Evolutionary conservation across 164 flowering plant genomes (phyloP).

Genomic region (Magnolia changhungtana): DNA sequence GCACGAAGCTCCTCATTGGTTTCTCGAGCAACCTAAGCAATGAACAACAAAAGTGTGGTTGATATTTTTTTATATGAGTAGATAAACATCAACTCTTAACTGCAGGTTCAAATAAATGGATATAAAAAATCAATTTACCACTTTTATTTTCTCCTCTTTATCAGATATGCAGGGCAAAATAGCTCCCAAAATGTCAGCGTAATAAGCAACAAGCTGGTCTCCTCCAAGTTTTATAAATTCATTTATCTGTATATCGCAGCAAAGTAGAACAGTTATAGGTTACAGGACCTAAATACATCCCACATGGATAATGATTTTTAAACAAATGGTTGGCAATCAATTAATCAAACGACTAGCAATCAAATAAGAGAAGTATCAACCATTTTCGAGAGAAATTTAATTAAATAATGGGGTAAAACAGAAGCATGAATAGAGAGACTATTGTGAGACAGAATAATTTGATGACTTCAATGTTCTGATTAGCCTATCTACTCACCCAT

Average conservation of each 20-base stretch:
- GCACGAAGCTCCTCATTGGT: slow-evolving; percentile 91
- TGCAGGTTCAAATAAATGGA: neutral
- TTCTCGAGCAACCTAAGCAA: slow-evolving; percentile 89
- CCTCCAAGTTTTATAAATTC: slow-evolving; percentile 98
- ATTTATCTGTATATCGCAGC: slow-evolving; percentile 56
- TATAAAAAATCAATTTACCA: slow-evolving; percentile 39
- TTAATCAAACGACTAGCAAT: too few relatives aligned
- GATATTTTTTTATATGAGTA: neutral
- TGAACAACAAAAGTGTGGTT: neutral
- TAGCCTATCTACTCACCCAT: slow-evolving; percentile 60
- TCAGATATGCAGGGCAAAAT: slow-evolving; percentile 94
- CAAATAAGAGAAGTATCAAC: too few relatives aligned
- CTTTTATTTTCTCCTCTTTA: slow-evolving; percentile 94
- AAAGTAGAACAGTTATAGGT: too few relatives aligned
- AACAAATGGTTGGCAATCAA: too few relatives aligned
- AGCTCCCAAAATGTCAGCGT: slow-evolving; percentile 90
- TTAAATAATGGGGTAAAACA: neutral
- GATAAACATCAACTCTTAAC: neutral
- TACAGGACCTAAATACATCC: too few relatives aligned
- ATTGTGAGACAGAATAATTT: too few relatives aligned
- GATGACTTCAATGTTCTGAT: neutral
- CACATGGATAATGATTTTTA: too few relatives aligned
- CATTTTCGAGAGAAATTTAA: neutral
- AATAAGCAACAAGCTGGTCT: slow-evolving; percentile 91
- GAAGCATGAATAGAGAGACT: neutral